Percentiles rank a stretch among this genome's conserved stretches.
These are phyloP conservation scores for Alternaria brassicicola DNA, from an alignment of 2,329 filamentous ascomycete species.

Conservation along the genomic window DNA sequence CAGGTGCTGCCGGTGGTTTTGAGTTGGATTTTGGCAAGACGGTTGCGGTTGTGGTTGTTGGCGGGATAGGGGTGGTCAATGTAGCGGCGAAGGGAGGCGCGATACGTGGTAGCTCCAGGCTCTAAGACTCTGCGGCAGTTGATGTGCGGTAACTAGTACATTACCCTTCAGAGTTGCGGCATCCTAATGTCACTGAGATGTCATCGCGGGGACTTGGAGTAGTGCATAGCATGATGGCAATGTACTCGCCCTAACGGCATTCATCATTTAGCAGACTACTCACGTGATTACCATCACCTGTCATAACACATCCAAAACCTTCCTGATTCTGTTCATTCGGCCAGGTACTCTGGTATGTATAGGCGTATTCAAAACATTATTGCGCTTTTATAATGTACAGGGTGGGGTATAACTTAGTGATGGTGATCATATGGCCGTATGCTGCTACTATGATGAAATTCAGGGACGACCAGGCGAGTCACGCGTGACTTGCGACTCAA, in stretches of 20 bases:
- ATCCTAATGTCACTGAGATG: neutral
- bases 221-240: neutral
- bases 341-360: neutral
- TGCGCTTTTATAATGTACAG: neutral
- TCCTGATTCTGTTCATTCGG: neutral
- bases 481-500: neutral
- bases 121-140: neutral
- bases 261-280: neutral
- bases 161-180: neutral
- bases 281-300: fast-evolving
- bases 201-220: neutral
- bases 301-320: too few species aligned
- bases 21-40: neutral
- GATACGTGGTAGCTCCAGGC: neutral
- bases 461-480: neutral
- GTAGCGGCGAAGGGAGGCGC: neutral
- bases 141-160: neutral
- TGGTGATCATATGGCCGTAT: neutral
- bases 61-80: neutral
- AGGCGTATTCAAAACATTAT: neutral
- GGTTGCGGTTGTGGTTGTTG: neutral
- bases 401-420: neutral
- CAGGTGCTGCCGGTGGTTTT: neutral
- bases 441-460: neutral
- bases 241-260: neutral